phyloP scores from a whole-genome alignment of 495 filamentous ascomycete species.

The Clavariopsis aquatica region DNA sequence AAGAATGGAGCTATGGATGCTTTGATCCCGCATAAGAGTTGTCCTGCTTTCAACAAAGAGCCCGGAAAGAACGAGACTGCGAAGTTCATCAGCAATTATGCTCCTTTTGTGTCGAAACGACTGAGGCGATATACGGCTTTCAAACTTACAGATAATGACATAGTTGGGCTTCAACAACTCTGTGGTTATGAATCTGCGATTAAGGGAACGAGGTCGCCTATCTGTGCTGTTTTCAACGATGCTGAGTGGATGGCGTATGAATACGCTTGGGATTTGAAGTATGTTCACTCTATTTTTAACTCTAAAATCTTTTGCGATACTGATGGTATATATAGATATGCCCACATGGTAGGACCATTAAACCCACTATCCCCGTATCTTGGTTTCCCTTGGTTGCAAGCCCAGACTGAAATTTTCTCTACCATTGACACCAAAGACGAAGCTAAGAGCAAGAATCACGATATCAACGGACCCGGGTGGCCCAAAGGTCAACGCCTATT shows the following conservation, averaged over 20 bases:
- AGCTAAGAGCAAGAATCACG: neutral
- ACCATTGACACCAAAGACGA: neutral
- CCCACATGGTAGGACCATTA: constrained; percentile 10
- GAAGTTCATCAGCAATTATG: constrained; percentile 6
- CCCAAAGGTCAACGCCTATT: constrained; percentile 11
- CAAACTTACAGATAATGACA: constrained; percentile 52
- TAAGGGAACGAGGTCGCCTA: constrained; percentile 50
- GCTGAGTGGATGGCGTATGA: constrained; percentile 55
- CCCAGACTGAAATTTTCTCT: constrained; percentile 3
- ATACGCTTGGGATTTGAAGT: constrained; percentile 52
- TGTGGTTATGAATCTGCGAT: constrained; percentile 56
- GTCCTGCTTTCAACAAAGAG: constrained; percentile 12
- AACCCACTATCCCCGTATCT: constrained; percentile 17
- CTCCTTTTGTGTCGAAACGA: neutral
- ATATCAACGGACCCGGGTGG: neutral
- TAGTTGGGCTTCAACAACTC: constrained; percentile 54
- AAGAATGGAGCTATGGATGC: constrained; percentile 11
- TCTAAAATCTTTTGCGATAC: no score
- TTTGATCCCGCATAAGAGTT: constrained; percentile 9
- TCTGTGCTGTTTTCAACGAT: constrained; percentile 52
- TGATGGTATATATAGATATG: no score
- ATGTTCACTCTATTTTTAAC: no score
- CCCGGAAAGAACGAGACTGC: constrained; percentile 7
- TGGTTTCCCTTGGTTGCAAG: constrained; percentile 16
- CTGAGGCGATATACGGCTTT: constrained; percentile 37